Evolutionary conservation across 345 rosid genomes (phyloP), one percentile per base, ranked within the genome.

Genomic region (Sonneratia alba): DNA sequence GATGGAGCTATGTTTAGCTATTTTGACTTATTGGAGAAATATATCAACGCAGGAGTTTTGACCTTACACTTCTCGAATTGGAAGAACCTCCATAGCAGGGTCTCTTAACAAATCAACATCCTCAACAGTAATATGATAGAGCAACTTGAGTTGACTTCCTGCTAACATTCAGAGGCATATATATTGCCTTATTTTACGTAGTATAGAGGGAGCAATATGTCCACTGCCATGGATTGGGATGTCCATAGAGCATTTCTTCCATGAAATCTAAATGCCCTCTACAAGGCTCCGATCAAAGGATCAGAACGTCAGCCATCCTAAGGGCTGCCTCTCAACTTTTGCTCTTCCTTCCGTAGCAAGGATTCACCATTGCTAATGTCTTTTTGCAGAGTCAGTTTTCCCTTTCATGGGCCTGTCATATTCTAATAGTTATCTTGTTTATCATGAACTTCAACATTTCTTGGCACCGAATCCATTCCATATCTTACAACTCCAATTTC

Each of bases 341-440:
- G 89, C 78, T 89, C 97, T 80, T 95, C 97, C 96, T 85, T 89
- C 81, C 94, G 85, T 72, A 92, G 89, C 57, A 89, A 77, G 64
- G 96, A 86, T 84, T 92, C 97, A 72, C 98, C 90, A 66, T 82
- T 92, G 78, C 91, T 81, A 70, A 85, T 78, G 49, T 85, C 87
- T 69, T 82, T 84, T 22, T 63, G 32, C 83, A 16, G 81, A 73
- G 80, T 83, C 91, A 77, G 66, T 74, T 76, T 83, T 79, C 75
- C 87, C 75, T 81, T 79, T 21, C 79, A 78, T 49, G 78, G 82
- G 69, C 81, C 80, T 72, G 79, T 87, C 69, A 85, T 86, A 72
- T 83, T 85, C 80, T 78, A 86, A 77, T 78, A 78, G 0, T 78
- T 70, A 73, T 72, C 81, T 59, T 80, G 83, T 67, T 70, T 76